These are phyloP conservation scores for Dactylellina drechsleri DNA, from an alignment of 2,329 filamentous ascomycete species.

Conservation along the genomic window DNA sequence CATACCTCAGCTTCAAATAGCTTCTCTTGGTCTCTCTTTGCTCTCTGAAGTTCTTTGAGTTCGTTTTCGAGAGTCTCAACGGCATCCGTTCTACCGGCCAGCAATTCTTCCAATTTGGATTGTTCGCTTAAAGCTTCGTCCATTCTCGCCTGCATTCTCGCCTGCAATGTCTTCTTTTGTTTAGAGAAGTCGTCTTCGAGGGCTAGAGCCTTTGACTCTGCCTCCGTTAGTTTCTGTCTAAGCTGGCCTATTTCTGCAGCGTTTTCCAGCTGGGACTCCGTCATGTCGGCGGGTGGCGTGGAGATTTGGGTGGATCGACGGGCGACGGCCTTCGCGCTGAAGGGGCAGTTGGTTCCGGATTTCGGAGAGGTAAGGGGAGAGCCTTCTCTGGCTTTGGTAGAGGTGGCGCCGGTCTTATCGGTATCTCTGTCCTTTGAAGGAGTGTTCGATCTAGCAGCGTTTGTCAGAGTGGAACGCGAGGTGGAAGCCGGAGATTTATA, in stretches of 20 bases:
- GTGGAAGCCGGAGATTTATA: slow-evolving; percentile 53
- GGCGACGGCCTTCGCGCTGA: slow-evolving; percentile 58
- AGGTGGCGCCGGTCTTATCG: not conserved
- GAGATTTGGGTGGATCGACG: slow-evolving; percentile 55
- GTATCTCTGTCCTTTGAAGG: slow-evolving; percentile 51
- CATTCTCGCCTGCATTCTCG: slow-evolving; percentile 77
- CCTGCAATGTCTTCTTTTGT: slow-evolving; percentile 77
- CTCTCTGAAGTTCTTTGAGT: slow-evolving; percentile 81
- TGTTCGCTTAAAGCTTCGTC: slow-evolving; percentile 88
- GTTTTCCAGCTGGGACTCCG: slow-evolving; percentile 57
- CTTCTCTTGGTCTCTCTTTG: slow-evolving; percentile 89
- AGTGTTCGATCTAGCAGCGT: slow-evolving; percentile 31
- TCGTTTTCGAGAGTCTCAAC: slow-evolving; percentile 83
- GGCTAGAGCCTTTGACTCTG: slow-evolving; percentile 74
- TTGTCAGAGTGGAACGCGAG: slow-evolving; percentile 16
- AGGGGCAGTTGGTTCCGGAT: slow-evolving; percentile 55
- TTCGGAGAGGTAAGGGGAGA: slow-evolving; percentile 50
- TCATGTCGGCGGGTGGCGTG: slow-evolving; percentile 48
- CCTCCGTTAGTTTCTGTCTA: slow-evolving; percentile 56
- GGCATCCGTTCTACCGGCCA: slow-evolving; percentile 86
- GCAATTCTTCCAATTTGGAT: slow-evolving; percentile 83
- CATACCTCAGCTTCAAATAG: slow-evolving; percentile 92
- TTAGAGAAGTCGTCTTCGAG: slow-evolving; percentile 81
- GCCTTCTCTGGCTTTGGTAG: slow-evolving; percentile 27
- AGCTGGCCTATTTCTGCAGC: slow-evolving; percentile 58